Evolutionary conservation across 1,284 basidiomycete genomes (phyloP).

Genomic region (Coniophora puteana): DNA sequence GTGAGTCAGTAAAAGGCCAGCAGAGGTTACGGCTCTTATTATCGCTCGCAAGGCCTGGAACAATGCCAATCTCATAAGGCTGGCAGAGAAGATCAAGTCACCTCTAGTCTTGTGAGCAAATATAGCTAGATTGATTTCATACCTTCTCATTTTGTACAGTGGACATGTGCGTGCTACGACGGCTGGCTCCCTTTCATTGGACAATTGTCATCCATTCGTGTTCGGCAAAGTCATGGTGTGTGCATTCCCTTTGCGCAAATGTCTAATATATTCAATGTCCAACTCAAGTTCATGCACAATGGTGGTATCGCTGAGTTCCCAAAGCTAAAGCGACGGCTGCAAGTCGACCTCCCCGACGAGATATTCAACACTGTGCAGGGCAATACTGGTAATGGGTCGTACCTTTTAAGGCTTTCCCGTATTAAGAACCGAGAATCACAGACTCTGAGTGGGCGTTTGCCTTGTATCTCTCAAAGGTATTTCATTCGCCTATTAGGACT

Average conservation of each 20-base stretch:
- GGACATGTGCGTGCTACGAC: slow-evolving; percentile 91
- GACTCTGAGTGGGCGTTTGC: slow-evolving; percentile 97
- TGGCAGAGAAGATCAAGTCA: slow-evolving; percentile 94
- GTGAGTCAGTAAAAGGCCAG: slow-evolving; percentile 39
- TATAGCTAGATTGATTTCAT: neutral
- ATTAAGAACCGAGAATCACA: slow-evolving; percentile 24
- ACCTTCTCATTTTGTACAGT: slow-evolving; percentile 34
- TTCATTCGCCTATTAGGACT: neutral
- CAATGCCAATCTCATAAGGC: slow-evolving; percentile 82
- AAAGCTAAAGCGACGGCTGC: slow-evolving; percentile 77
- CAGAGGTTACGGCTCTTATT: neutral
- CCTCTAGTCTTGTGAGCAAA: slow-evolving; percentile 82
- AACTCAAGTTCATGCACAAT: slow-evolving; percentile 89
- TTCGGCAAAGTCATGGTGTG: slow-evolving; percentile 85
- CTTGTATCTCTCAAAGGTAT: slow-evolving; percentile 81
- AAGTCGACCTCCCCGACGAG: slow-evolving; percentile 73
- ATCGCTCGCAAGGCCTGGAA: slow-evolving; percentile 76
- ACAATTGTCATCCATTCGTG: slow-evolving; percentile 93
- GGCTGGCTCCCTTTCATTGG: slow-evolving; percentile 80
- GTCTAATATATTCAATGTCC: neutral
- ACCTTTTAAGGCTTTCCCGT: neutral
- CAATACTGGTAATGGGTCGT: slow-evolving; percentile 67
- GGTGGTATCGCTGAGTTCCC: slow-evolving; percentile 83
- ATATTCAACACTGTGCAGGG: slow-evolving; percentile 85
- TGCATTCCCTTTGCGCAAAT: slow-evolving; percentile 5